Evolutionary conservation across 371 early-diverging fungal species (phyloP).

Genomic region (Mucor velutinosus): DNA sequence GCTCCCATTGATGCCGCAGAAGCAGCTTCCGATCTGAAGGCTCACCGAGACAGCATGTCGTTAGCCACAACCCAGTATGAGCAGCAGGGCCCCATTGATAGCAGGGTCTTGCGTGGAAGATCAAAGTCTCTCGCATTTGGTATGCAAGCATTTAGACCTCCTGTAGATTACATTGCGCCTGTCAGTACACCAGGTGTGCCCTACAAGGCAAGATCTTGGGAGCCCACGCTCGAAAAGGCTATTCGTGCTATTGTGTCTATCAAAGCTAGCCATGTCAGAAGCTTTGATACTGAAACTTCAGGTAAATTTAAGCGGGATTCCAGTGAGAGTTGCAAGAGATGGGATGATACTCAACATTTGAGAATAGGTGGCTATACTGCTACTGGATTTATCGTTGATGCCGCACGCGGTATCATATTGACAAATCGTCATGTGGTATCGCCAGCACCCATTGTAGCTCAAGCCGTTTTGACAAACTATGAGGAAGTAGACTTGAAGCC

Average conservation of each 20-base stretch:
- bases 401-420: conserved; percentile 77
- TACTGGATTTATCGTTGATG: conserved; percentile 94
- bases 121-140: conserved; percentile 49
- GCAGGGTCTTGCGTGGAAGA: conserved; percentile 34
- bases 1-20: conserved; percentile 19
- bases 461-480: conserved; percentile 83
- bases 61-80: conserved; percentile 24
- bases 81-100: conserved; percentile 16
- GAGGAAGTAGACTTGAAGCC: conserved; percentile 85
- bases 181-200: conserved; percentile 29
- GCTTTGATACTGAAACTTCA: conserved; percentile 91
- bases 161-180: conserved; percentile 28
- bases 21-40: conserved; percentile 20
- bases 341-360: background rate
- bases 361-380: conserved; percentile 69
- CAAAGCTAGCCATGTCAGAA: conserved; percentile 80
- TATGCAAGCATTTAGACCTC: conserved; percentile 36
- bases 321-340: too few species aligned
- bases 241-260: conserved; percentile 87
- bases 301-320: conserved; percentile 23
- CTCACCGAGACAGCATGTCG: conserved; percentile 27
- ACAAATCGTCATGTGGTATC: conserved; percentile 92
- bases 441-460: conserved; percentile 85
- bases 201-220: conserved; percentile 65
- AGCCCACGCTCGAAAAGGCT: conserved; percentile 73